Evolutionary conservation across 2,329 filamentous ascomycete species (phyloP), one percentile per base, ranked within the genome.

Genomic region (Trichoderma polysporum): DNA sequence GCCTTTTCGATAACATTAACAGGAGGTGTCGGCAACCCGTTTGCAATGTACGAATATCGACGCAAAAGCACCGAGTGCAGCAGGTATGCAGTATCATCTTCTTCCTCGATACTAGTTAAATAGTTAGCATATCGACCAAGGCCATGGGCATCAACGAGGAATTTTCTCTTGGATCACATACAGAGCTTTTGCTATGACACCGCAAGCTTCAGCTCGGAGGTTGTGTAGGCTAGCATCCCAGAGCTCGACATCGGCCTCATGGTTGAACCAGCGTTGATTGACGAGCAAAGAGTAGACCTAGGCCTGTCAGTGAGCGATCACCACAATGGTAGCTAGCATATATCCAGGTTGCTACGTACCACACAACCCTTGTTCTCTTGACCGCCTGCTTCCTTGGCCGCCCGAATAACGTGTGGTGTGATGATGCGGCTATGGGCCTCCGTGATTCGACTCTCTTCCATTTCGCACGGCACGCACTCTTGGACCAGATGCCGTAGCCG

Each of bases 1-100:
- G 95, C 92, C 74, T 93, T 92, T 78, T 99, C 95, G 68, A 99
- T 89, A 25, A 92, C 95, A 74, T 98, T 99, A 69, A 90, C 85
- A 0, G 94, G 91, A 1, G 85, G 81, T 0, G 92, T 93, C 49
- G 90, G 83, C 70, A 90, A 83, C 49, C 88, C 89, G 70, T 94
- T 86, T 47, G 91, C 78, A 8, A 97, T 76, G 72, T 94, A 90
- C 2, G 93, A 93, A 80, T 97, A 99, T 31, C 94, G 89, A 77
- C 93, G 94, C 39, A 99, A 88, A 17, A 99, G 84, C 2, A 97
- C 82, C 15, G 91, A 85, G 71, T 94, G 90, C 72, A 97, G 83
- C 2, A 99, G 84, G 74, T 93, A 96, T 37, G 87, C 80, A 68
- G 88, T 83, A 73, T 98, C 86, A 41, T 96, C 90, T 75, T 97